Conservation (phyloP, 2,329 filamentous ascomycete genomes). For the Blastomyces silverae region DNA sequence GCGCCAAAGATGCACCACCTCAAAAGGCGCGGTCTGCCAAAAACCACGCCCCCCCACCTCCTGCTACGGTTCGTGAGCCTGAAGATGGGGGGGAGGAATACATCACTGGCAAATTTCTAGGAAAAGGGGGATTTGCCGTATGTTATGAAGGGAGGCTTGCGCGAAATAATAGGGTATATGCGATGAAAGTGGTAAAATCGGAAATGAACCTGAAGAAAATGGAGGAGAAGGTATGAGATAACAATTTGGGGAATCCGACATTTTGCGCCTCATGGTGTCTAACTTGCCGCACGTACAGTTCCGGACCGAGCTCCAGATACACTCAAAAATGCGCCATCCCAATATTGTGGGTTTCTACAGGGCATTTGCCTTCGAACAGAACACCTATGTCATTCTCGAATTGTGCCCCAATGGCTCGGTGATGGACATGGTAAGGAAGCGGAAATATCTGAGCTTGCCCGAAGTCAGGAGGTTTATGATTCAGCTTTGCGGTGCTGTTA, state of each 20-base stretch:
- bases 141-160: constrained; percentile 45
- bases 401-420: constrained; percentile 92
- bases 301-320: constrained; percentile 84
- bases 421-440: constrained; percentile 94
- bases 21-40: constrained; percentile 34
- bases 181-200: constrained; percentile 47
- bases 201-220: constrained; percentile 47
- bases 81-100: constrained; percentile 42
- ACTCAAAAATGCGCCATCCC: constrained; percentile 93
- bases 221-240: constrained; percentile 43
- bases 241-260: neutral
- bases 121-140: constrained; percentile 47
- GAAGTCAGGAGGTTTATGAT: constrained; percentile 91
- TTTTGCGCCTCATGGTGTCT: constrained; percentile 14
- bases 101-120: constrained; percentile 41
- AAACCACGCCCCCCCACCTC: constrained; percentile 44
- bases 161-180: constrained; percentile 42
- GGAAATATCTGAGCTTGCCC: constrained; percentile 83
- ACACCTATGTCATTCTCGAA: constrained; percentile 90
- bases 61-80: constrained; percentile 41
- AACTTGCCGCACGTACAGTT: constrained; percentile 44
- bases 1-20: constrained; percentile 25
- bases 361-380: constrained; percentile 81
- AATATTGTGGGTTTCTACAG: constrained; percentile 95
- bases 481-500: constrained; percentile 92